These are phyloP conservation scores for Orbilia ellipsospora DNA, from an alignment of 2,329 filamentous ascomycete species.

Conservation along the genomic window DNA sequence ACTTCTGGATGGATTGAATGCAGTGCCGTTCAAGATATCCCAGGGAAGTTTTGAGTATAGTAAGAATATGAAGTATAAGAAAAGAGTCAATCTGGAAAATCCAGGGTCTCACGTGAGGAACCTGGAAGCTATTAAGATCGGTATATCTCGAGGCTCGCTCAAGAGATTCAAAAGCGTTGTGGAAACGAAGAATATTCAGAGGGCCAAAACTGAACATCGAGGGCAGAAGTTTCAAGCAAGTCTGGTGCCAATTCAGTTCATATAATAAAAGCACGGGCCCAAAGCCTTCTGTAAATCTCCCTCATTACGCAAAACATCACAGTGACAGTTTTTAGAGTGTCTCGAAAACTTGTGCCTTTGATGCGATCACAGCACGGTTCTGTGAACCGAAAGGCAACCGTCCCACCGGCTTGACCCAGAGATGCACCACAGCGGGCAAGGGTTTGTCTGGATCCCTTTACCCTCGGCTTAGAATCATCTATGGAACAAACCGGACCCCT, in stretches of 20 bases:
- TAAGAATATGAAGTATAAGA: no score
- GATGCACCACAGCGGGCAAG: constrained; percentile 11
- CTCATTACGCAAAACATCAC: constrained; percentile 25
- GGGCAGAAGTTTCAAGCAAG: no score
- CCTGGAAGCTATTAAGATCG: no score
- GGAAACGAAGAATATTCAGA: background rate
- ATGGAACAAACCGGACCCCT: constrained; percentile 24
- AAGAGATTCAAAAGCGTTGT: background rate
- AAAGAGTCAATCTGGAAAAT: background rate
- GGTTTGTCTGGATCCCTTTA: constrained; percentile 23
- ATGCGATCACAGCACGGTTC: constrained; percentile 11
- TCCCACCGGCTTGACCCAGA: constrained; percentile 41
- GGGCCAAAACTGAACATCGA: no score
- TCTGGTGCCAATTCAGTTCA: background rate
- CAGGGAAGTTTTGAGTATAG: no score
- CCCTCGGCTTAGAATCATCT: constrained; percentile 30
- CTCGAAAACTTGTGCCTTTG: constrained; percentile 37
- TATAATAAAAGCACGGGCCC: constrained; percentile 39
- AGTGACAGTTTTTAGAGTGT: constrained; percentile 21
- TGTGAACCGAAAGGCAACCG: constrained; percentile 16
- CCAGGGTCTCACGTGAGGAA: no score
- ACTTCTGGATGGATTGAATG: constrained; percentile 6
- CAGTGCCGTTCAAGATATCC: no score
- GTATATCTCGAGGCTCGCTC: constrained; percentile 26
- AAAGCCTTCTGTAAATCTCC: constrained; percentile 20